phyloP scores from a whole-genome alignment of 2,329 filamentous ascomycete genomes.

The Aspergillus eucalypticola region DNA sequence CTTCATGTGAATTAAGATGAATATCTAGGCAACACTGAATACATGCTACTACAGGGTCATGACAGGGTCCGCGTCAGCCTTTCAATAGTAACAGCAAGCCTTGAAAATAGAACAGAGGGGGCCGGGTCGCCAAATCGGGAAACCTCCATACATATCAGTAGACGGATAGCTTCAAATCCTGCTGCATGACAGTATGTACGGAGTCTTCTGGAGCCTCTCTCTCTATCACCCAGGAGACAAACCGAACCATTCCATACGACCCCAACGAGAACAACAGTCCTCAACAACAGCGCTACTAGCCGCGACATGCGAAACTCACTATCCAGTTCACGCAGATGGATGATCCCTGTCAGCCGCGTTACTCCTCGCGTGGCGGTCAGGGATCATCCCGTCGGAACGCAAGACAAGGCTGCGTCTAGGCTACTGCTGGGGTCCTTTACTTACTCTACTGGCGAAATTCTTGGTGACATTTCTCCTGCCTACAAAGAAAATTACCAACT shows the following conservation, averaged over 20 bases:
- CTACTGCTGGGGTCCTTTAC: neutral
- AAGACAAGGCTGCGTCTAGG: conserved; percentile 17
- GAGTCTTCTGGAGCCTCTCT: neutral
- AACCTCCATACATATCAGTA: neutral
- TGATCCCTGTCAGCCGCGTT: conserved; percentile 35
- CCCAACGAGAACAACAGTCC: too few relatives aligned
- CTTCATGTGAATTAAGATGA: too few relatives aligned
- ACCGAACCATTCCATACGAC: too few relatives aligned
- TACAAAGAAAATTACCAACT: too few relatives aligned
- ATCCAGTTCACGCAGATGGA: conserved; percentile 3
- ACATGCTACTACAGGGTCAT: neutral
- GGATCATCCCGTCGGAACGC: conserved; percentile 12
- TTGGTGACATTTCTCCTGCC: neutral
- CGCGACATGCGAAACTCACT: neutral
- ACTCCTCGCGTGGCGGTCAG: conserved; percentile 12
- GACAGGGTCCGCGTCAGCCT: neutral
- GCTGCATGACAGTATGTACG: conserved; percentile 1
- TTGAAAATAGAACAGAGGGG: neutral
- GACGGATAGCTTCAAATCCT: neutral
- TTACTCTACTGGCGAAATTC: neutral
- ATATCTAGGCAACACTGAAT: too few relatives aligned
- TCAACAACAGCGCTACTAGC: neutral
- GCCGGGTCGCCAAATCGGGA: neutral
- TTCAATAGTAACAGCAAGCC: neutral
- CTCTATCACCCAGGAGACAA: neutral